Base-by-base conservation (phyloP, 139 green algal genomes). In the Parachlorella kessleri region DNA sequence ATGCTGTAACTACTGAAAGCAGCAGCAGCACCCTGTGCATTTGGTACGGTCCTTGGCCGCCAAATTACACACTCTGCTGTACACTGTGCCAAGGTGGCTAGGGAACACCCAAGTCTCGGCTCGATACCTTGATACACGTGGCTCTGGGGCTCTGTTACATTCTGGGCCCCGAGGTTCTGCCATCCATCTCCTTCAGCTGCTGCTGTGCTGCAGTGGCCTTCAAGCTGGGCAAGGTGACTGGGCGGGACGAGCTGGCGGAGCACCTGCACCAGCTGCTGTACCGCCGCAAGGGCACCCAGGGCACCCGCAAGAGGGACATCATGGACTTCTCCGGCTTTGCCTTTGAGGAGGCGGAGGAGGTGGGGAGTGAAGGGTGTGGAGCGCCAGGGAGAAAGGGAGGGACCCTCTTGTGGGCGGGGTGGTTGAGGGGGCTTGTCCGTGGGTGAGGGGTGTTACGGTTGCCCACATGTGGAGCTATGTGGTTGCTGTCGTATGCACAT, bases 251-350 rank as follows among this genome's bases (percentile, higher is more conserved):
- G 48, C 59, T 93, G 3, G 5, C 94, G 14, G 81, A 86, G 75
- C 64, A 81, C 5, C 75, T 95, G 38, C 92, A 96, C 70, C 54
- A 33, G 23, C 38, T 93, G 39, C 65, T 95, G 59, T 96, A 87
- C 81, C 83, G 81, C 30, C 79, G 90, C 2, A 87, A 86, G 41
- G 92, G 91, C 10, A 87, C 81, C 76, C 88, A 92, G 70, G 30
- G 68, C 36, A 75, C 81, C 21, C 83, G 91, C 63, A 95, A 92
- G 84, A 84, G 76, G 37, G 88, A 88, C 38, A 76, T 96, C 24
- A 81, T 88, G 26, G 84, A 88, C 37, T 95, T 95, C 76, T 86
- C 75, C 33, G 92, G 92, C 36, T 88, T 92, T 73, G 85, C 75
- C 0, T 94, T 88, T 37, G 70, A 79, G 0, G 87, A 82, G 1